These are phyloP conservation scores for Hypoxylon sp. DNA, from an alignment of 2,329 filamentous ascomycete species.

Conservation along the genomic window DNA sequence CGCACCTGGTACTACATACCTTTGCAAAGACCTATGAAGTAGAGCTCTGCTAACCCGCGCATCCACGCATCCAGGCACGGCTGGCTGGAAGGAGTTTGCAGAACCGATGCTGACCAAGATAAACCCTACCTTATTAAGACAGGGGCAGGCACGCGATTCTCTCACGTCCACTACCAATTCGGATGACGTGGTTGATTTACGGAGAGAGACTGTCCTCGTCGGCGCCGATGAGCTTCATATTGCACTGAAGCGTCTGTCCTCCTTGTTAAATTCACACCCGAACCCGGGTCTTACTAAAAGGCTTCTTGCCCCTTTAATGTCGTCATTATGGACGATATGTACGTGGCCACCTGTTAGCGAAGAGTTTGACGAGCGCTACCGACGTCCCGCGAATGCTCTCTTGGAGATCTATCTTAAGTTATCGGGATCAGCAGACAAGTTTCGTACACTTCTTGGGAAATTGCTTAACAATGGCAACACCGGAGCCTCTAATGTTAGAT, in stretches of 20 bases:
- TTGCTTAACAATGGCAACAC: constrained; percentile 66
- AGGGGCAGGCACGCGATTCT: constrained; percentile 36
- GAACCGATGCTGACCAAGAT: constrained; percentile 67
- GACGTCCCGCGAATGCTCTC: constrained; percentile 61
- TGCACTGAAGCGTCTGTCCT: constrained; percentile 66
- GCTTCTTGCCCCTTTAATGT: constrained; percentile 67
- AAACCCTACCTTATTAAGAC: constrained; percentile 55
- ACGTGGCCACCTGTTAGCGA: constrained; percentile 59
- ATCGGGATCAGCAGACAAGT: constrained; percentile 62
- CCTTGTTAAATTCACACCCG: constrained; percentile 71
- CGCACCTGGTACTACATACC: constrained; percentile 65
- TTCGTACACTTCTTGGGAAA: constrained; percentile 63
- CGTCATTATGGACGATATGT: constrained; percentile 72
- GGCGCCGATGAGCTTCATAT: constrained; percentile 59
- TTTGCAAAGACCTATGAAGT: constrained; percentile 4
- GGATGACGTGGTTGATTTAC: constrained; percentile 60
- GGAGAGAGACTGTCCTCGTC: constrained; percentile 59
- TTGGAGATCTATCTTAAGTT: constrained; percentile 69
- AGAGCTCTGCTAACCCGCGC: constrained; percentile 35
- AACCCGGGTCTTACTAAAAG: constrained; percentile 74
- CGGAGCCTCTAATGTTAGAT: constrained; percentile 52
- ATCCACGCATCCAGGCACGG: constrained; percentile 57
- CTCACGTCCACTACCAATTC: constrained; percentile 46
- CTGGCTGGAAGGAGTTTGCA: constrained; percentile 73
- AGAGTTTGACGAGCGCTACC: constrained; percentile 55